Base-by-base conservation (phyloP, 192 early-diverging fungal genomes). In the Podila horticola region DNA sequence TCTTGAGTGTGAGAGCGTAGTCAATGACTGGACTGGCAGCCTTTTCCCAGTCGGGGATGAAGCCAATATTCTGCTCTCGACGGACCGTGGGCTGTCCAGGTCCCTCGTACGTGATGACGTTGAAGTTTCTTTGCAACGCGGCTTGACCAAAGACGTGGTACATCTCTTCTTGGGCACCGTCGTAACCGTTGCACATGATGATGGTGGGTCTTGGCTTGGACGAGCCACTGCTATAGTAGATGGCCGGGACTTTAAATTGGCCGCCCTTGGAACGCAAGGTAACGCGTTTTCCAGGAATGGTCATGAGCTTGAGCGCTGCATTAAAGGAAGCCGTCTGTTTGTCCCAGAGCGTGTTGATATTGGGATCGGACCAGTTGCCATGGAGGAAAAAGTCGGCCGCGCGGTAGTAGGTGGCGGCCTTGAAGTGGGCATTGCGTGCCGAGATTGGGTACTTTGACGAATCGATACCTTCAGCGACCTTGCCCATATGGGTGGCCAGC, bases 21-120 rank as follows among this genome's bases (percentile, higher is more conserved):
- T 69, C 67, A 41, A 69, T 69, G 22, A 69, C 67, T 60, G 67
- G 67, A 60, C 67, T 69, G 29, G 67, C 67, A 30, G 67, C 67
- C 67, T 69, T 60, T 69, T 69, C 67, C 67, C 67, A 69, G 41
- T 69, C 58, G 31, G 67, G 67, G 67, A 69, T 69, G 67, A 69
- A 69, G 67, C 67, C 67, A 58, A 69, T 34, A 60, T 69, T 60
- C 67, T 69, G 67, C 58, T 69, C 67, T 69, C 67, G 29, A 60
- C 67, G 67, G 67, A 69, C 67, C 29, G 67, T 69, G 57, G 67
- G 67, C 58, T 69, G 67, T 48, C 67, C 67, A 59, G 67, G 67
- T 69, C 67, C 67, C 58, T 69, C 67, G 67, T 69, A 69, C 58
- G 67, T 69, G 67, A 69, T 69, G 67, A 69, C 60, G 67, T 69